phyloP scores from a whole-genome alignment of 768 basidiomycete species.

The Agaricus blazei region DNA sequence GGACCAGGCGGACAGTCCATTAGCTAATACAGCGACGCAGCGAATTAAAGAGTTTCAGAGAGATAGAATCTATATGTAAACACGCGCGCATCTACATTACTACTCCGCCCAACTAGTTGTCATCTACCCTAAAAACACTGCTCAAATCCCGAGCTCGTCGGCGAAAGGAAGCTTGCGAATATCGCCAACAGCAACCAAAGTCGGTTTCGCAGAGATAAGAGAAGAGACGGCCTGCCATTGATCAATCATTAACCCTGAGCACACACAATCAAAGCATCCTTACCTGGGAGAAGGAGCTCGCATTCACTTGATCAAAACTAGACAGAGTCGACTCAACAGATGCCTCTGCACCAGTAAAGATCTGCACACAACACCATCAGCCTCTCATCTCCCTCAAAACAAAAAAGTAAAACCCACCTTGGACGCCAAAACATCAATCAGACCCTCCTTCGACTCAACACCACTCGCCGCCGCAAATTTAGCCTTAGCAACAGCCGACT shows the following conservation, averaged over 20 bases:
- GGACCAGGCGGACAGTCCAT: too few species aligned
- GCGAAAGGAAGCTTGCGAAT: conserved; percentile 70
- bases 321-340: conserved; percentile 61
- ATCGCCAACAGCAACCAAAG: conserved; percentile 85
- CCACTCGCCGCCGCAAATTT: conserved; percentile 76
- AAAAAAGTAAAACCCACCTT: conserved; percentile 42
- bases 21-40: background rate
- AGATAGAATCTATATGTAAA: conserved; percentile 17
- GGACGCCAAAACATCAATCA: conserved; percentile 54
- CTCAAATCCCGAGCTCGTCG: conserved; percentile 80
- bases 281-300: conserved; percentile 68
- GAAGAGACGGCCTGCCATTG: conserved; percentile 50
- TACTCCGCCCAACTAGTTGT: background rate
- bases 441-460: conserved; percentile 65
- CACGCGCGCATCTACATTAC: conserved; percentile 4
- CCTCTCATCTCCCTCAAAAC: conserved; percentile 3
- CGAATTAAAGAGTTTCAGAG: conserved; percentile 5
- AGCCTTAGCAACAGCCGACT: conserved; percentile 81
- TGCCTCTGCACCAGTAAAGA: conserved; percentile 49
- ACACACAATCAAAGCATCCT: conserved; percentile 10
- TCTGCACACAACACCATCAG: conserved; percentile 28
- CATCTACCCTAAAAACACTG: background rate
- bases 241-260: background rate
- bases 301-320: conserved; percentile 65
- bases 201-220: conserved; percentile 74